A percentile compares a stretch with the other conserved stretches of the same genome.
Conservation (phyloP, 2,329 filamentous ascomycete species). For the Ophiostoma sp. region DNA sequence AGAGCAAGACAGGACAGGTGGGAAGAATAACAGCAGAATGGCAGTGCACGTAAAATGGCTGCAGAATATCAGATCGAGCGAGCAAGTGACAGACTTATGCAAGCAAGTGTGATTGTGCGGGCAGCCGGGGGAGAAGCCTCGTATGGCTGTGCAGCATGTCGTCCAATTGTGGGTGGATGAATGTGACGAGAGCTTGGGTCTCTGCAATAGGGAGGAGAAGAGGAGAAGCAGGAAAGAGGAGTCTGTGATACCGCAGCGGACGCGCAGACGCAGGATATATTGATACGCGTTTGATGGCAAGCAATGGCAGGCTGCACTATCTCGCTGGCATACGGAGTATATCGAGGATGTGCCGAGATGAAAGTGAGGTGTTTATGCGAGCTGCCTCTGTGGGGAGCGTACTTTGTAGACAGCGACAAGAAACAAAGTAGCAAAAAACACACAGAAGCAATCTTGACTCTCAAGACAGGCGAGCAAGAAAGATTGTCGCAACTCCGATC, state of each 20-base stretch:
- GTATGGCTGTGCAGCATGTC: background rate
- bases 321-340: background rate
- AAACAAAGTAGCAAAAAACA: background rate
- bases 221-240: constrained; percentile 6
- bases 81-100: background rate
- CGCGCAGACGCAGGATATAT: constrained; percentile 5
- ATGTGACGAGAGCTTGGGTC: constrained; percentile 7
- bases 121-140: constrained; percentile 1
- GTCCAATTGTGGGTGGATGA: background rate
- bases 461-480: constrained; percentile 6
- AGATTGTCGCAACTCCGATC: background rate
- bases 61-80: background rate
- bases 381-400: background rate
- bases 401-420: background rate
- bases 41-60: background rate
- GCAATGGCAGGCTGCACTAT: constrained; percentile 10
- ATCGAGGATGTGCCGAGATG: constrained; percentile 7
- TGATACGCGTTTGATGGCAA: background rate
- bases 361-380: constrained; percentile 1
- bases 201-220: background rate
- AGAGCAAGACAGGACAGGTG: background rate
- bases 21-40: background rate
- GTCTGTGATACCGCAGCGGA: background rate
- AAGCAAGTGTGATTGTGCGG: constrained; percentile 6
- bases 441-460: background rate